Conservation (phyloP, 768 basidiomycete genomes). For the Russula earlei region DNA sequence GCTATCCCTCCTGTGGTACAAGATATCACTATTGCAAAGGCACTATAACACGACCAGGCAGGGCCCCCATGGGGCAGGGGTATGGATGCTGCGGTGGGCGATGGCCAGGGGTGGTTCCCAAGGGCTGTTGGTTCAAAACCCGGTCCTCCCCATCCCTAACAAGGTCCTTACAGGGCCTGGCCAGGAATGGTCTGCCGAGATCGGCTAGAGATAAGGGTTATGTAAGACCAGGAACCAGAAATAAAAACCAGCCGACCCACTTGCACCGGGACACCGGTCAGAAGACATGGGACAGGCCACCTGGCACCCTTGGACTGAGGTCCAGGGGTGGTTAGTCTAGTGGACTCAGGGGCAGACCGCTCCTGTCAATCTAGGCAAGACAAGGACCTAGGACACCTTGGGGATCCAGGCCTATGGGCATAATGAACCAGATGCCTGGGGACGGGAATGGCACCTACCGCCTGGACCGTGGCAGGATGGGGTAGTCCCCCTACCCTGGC, state of each 20-base stretch:
- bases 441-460: no score
- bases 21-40: no score
- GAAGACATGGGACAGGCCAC: neutral
- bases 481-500: no score
- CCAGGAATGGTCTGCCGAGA: neutral
- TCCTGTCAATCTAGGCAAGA: neutral
- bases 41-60: no score
- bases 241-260: neutral
- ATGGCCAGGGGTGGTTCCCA: neutral
- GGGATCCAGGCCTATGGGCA: no score
- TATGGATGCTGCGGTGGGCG: neutral
- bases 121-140: neutral
- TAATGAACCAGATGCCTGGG: no score
- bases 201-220: neutral
- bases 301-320: neutral
- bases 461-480: no score
- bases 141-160: neutral
- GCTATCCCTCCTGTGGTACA: no score
- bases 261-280: neutral
- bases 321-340: neutral
- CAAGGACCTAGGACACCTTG: neutral
- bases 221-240: neutral
- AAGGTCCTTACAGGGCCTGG: neutral
- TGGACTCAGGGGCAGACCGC: neutral
- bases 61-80: neutral